Conservation (phyloP, 225 moss, liverwort and hornwort genomes). For the Sphagnum tenellum region DNA sequence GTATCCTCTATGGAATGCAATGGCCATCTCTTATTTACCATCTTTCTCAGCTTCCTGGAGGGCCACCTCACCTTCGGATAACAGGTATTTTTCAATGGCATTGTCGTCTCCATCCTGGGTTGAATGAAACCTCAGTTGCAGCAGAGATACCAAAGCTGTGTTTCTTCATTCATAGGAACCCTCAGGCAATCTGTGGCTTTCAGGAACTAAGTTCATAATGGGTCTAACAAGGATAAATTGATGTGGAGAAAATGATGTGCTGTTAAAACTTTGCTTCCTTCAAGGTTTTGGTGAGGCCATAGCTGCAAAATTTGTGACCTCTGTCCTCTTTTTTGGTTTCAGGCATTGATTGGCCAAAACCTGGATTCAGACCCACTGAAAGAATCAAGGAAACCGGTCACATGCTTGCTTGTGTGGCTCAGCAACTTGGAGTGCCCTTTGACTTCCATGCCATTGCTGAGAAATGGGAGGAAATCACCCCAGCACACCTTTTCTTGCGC, state of each 20-base stretch:
- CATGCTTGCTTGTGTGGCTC: conserved; percentile 44
- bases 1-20: conserved; percentile 80
- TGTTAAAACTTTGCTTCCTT: too few species aligned
- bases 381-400: conserved; percentile 73
- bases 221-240: too few species aligned
- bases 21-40: conserved; percentile 70
- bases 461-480: conserved; percentile 80
- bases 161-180: too few species aligned
- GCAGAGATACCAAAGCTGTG: too few species aligned
- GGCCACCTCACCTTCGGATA: conserved; percentile 69
- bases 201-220: too few species aligned
- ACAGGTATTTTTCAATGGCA: conserved; percentile 24
- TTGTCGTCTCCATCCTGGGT: too few species aligned
- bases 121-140: too few species aligned
- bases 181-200: too few species aligned
- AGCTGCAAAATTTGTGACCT: too few species aligned
- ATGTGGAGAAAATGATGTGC: too few species aligned
- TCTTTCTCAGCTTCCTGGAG: conserved; percentile 39
- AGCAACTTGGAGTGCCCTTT: conserved; percentile 44
- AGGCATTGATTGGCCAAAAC: conserved; percentile 86
- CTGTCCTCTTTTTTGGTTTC: background rate
- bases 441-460: conserved; percentile 83
- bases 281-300: too few species aligned
- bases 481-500: conserved; percentile 47
- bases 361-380: conserved; percentile 63